These are phyloP conservation scores for Novymonas esmeraldas DNA, from an alignment of 208 protist species.

Conservation along the genomic window DNA sequence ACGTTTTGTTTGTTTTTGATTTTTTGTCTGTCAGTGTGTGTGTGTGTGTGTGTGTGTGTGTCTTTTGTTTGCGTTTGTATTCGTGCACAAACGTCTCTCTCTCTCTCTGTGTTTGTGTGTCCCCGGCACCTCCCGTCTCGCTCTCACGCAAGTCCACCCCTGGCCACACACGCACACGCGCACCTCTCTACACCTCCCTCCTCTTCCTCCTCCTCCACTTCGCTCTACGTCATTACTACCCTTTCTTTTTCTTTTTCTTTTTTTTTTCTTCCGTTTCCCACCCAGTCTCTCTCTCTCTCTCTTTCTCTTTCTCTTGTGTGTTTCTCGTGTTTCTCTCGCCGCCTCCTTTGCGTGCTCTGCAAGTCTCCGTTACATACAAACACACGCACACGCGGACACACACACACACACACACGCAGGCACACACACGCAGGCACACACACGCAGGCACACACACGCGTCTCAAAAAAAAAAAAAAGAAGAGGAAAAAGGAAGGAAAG, in stretches of 20 bases:
- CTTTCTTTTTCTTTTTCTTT: background rate
- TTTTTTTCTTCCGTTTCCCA: background rate
- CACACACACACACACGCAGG: too few species aligned
- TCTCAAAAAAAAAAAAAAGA: too few species aligned
- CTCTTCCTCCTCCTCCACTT: background rate
- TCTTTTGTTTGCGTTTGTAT: too few species aligned
- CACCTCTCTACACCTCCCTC: background rate
- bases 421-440: too few species aligned
- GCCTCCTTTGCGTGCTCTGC: background rate
- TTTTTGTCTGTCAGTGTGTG: background rate
- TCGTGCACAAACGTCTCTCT: background rate
- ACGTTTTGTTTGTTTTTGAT: too few species aligned
- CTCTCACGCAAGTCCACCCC: background rate
- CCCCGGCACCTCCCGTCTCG: background rate
- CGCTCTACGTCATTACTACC: background rate
- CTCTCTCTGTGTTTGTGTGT: background rate
- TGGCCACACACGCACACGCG: background rate
- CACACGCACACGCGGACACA: too few species aligned
- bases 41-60: background rate
- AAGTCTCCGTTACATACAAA: too few species aligned
- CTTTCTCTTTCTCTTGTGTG: constrained; percentile 5
- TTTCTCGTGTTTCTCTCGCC: background rate
- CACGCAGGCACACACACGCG: too few species aligned
- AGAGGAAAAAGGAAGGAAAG: too few species aligned
- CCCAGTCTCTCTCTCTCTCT: background rate